Evolutionary conservation across 495 filamentous ascomycete genomes (phyloP).

Genomic region (Extremus antarcticus): DNA sequence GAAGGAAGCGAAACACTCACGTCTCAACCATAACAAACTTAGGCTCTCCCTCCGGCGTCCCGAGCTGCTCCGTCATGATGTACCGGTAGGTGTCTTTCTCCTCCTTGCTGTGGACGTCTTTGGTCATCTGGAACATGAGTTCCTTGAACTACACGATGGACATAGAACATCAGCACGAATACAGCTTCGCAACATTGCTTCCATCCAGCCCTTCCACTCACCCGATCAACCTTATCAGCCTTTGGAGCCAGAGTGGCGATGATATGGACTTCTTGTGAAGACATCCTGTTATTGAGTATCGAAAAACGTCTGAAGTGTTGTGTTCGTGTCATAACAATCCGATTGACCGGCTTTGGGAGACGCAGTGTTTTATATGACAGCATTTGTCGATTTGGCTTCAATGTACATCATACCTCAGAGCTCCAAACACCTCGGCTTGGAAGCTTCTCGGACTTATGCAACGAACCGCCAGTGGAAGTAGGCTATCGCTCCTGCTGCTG

Average conservation of each 20-base stretch:
- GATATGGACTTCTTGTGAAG: not conserved
- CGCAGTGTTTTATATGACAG: not conserved
- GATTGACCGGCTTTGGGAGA: not conserved
- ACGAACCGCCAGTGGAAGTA: not conserved
- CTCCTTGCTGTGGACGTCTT: slow-evolving; percentile 5
- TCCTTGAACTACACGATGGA: not conserved
- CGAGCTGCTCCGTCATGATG: slow-evolving; percentile 15
- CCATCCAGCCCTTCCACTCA: too few relatives aligned
- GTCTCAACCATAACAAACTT: slow-evolving; percentile 22
- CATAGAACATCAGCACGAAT: too few relatives aligned
- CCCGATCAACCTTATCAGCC: not conserved
- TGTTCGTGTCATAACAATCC: not conserved
- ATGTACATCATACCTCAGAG: not conserved
- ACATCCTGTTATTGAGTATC: too few relatives aligned
- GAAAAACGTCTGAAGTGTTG: too few relatives aligned
- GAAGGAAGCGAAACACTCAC: not conserved
- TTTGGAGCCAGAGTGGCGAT: not conserved
- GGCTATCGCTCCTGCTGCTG: too few relatives aligned
- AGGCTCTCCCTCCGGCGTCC: slow-evolving; percentile 13
- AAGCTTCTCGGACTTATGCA: not conserved
- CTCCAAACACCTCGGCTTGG: not conserved
- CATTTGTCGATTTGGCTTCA: not conserved
- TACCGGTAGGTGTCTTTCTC: slow-evolving; percentile 5
- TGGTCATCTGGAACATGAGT: slow-evolving; percentile 2
- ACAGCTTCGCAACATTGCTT: too few relatives aligned